A percentile compares a stretch with the other conserved stretches of the same genome.
Evolutionary conservation across 2,329 filamentous ascomycete species (phyloP).

Genomic region (Berkeleyomyces basicola): DNA sequence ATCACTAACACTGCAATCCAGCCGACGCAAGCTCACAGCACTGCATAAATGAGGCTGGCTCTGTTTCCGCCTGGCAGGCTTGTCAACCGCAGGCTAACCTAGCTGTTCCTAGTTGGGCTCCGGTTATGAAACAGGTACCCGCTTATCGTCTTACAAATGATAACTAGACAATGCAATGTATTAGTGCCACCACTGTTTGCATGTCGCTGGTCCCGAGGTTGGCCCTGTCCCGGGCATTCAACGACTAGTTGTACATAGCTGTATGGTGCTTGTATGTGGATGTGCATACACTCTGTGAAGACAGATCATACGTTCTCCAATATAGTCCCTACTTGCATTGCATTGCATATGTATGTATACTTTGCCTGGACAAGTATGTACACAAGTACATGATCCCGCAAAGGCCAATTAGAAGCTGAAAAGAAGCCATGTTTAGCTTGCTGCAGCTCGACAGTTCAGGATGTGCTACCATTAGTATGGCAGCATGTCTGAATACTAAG

Average conservation of each 20-base stretch:
- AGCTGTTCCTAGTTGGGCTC: not conserved
- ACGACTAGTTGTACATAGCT: too few relatives aligned
- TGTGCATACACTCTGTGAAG: not conserved
- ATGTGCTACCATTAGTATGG: not conserved
- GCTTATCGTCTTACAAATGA: not conserved
- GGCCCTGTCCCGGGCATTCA: not conserved
- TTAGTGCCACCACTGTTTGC: not conserved
- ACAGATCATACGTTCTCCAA: not conserved
- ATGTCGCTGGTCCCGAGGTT: not conserved
- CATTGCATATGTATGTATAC: not conserved
- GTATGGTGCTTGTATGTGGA: too few relatives aligned
- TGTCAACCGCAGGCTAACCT: not conserved
- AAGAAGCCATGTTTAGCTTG: not conserved
- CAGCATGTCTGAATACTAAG: not conserved
- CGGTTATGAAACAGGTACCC: not conserved
- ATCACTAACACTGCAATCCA: too few relatives aligned
- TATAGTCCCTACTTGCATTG: not conserved
- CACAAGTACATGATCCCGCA: not conserved
- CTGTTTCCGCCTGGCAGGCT: not conserved
- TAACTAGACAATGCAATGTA: not conserved
- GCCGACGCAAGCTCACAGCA: too few relatives aligned
- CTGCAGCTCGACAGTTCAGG: not conserved
- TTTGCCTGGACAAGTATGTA: too few relatives aligned
- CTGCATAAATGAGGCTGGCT: not conserved
- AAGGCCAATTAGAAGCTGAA: not conserved